Evolutionary conservation across 228 moss, liverwort and hornwort genomes (phyloP).

Genomic region (Sphagnum fallax): DNA sequence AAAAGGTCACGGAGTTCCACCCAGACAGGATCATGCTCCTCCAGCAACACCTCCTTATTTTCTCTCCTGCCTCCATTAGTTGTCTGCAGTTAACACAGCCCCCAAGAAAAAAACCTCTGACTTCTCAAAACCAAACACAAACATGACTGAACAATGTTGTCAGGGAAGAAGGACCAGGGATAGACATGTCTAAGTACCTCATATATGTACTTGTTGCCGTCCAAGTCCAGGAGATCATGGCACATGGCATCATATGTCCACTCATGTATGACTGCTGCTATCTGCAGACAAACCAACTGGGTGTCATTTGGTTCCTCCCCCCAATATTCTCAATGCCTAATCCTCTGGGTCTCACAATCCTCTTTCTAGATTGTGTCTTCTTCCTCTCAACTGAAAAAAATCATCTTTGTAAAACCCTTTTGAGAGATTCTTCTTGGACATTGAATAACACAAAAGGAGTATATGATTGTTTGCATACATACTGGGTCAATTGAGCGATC

Average conservation of each 20-base stretch:
- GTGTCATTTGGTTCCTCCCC: neutral
- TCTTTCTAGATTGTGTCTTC: too few relatives aligned
- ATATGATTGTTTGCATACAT: neutral
- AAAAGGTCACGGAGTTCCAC: constrained; percentile 91
- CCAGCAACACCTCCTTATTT: constrained; percentile 75
- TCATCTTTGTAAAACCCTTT: too few relatives aligned
- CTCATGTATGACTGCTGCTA: constrained; percentile 94
- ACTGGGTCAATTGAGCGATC: constrained; percentile 93
- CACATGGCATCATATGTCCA: constrained; percentile 99
- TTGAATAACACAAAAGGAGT: neutral
- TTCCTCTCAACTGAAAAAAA: too few relatives aligned
- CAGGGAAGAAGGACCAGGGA: too few relatives aligned
- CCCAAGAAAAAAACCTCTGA: neutral
- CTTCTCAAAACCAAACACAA: too few relatives aligned
- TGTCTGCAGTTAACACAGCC: constrained; percentile 43
- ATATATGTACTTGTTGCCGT: constrained; percentile 76
- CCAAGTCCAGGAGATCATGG: constrained; percentile 77
- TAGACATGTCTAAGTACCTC: constrained; percentile 36
- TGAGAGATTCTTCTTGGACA: too few relatives aligned
- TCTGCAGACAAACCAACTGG: constrained; percentile 27
- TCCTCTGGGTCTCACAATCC: neutral
- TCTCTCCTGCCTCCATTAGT: constrained; percentile 77
- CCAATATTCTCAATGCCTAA: neutral
- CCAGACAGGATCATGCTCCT: constrained; percentile 95
- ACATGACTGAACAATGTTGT: too few relatives aligned